phyloP scores from a whole-genome alignment of 805 yeast species.

The Lipomyces kockii region DNA sequence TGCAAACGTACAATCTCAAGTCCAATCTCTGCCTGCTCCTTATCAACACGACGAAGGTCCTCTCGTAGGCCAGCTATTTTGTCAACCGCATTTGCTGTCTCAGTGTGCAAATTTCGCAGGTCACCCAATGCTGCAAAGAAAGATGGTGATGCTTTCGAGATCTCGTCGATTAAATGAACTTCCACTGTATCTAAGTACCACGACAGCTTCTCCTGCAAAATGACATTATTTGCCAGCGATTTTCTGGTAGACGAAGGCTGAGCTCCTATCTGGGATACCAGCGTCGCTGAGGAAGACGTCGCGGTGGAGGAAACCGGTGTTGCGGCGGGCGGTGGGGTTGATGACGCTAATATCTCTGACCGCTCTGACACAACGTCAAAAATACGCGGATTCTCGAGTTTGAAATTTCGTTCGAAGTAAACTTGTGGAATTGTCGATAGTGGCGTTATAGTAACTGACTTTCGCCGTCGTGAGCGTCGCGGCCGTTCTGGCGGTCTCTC shows the following conservation, averaged over 20 bases:
- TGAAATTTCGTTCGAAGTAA: conserved; percentile 68
- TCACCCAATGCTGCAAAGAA: conserved; percentile 86
- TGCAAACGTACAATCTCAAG: conserved; percentile 55
- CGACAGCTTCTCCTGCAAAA: conserved; percentile 76
- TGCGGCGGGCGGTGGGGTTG: conserved; percentile 30
- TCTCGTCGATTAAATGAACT: conserved; percentile 75
- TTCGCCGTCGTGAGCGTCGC: conserved; percentile 10
- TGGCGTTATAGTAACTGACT: conserved; percentile 36
- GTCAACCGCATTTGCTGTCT: conserved; percentile 57
- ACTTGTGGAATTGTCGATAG: conserved; percentile 66
- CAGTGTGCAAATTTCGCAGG: conserved; percentile 63
- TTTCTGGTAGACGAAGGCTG: conserved; percentile 41
- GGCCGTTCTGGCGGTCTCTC: neutral
- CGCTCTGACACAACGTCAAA: conserved; percentile 75
- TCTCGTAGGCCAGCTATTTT: conserved; percentile 54
- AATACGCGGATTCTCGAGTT: conserved; percentile 84
- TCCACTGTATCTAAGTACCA: conserved; percentile 86
- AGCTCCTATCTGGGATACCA: conserved; percentile 6
- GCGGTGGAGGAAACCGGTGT: conserved; percentile 15
- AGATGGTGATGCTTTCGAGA: conserved; percentile 79
- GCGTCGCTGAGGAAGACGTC: conserved; percentile 7
- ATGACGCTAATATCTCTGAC: conserved; percentile 48
- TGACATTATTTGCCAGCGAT: conserved; percentile 56
- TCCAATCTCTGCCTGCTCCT: conserved; percentile 57
- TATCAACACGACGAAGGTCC: conserved; percentile 54